Evolutionary conservation across 805 yeast genomes (phyloP).

Genomic region (Cyberlindnera xylosilytica): DNA sequence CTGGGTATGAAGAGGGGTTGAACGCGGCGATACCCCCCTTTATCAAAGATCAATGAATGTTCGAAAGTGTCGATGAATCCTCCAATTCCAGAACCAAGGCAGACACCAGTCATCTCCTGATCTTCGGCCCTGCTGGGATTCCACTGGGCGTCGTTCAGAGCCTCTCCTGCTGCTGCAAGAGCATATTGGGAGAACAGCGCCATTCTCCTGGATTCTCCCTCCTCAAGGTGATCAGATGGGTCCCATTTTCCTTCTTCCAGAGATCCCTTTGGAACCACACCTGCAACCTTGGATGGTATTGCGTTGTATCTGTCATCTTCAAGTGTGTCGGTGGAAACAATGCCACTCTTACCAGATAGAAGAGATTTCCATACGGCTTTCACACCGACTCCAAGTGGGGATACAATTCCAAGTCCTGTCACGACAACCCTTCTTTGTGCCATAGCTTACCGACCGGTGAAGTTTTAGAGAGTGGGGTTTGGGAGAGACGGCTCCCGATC

Average conservation of each 20-base stretch:
- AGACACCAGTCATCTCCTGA: conserved; percentile 55
- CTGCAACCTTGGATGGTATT: conserved; percentile 74
- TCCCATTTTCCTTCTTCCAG: conserved; percentile 48
- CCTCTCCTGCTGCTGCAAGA: conserved; percentile 71
- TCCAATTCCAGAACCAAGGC: conserved; percentile 94
- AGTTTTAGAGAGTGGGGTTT: neutral
- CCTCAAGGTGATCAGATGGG: conserved; percentile 45
- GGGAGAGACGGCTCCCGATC: neutral
- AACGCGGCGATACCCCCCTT: conserved; percentile 60
- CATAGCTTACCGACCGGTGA: conserved; percentile 5
- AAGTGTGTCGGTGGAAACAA: conserved; percentile 48
- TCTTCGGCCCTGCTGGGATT: conserved; percentile 34
- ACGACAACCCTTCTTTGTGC: conserved; percentile 64
- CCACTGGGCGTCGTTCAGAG: conserved; percentile 66
- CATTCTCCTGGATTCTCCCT: conserved; percentile 45
- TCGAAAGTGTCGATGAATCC: conserved; percentile 71
- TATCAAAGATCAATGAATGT: conserved; percentile 50
- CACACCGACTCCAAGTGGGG: conserved; percentile 81
- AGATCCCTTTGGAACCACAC: conserved; percentile 58
- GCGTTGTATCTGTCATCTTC: conserved; percentile 32
- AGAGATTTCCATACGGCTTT: conserved; percentile 51
- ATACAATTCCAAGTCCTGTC: conserved; percentile 84
- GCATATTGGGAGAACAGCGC: conserved; percentile 80
- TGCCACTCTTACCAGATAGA: conserved; percentile 52
- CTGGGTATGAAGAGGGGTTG: conserved; percentile 87